phyloP scores from a whole-genome alignment of 257 asterid species.

The Solanum sparsipilum region DNA sequence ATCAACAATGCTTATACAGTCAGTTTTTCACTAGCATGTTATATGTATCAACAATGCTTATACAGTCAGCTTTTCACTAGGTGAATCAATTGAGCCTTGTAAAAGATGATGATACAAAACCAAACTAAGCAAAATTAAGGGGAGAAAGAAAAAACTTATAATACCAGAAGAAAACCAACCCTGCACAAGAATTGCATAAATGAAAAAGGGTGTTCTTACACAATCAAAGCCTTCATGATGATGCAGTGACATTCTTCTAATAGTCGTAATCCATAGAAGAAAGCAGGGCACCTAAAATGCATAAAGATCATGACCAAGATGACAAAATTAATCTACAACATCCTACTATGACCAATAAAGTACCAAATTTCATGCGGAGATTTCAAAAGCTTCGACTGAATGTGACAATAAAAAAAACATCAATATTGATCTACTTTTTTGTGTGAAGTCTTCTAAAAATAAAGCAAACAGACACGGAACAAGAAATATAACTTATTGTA shows the following conservation, averaged over 20 bases:
- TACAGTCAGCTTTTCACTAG: neutral
- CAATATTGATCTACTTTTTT: neutral
- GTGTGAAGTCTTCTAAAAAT: neutral
- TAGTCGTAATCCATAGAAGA: constrained; percentile 53
- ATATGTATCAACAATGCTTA: neutral
- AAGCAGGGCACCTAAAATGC: constrained; percentile 59
- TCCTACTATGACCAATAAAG: neutral
- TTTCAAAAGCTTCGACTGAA: neutral
- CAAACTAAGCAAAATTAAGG: neutral
- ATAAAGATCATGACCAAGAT: constrained; percentile 3
- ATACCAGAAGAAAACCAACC: neutral
- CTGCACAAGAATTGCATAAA: neutral
- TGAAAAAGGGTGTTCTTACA: constrained; percentile 37
- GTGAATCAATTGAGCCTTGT: neutral
- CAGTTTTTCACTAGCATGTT: neutral
- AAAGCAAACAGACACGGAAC: neutral
- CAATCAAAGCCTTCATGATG: constrained; percentile 90
- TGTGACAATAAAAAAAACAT: neutral
- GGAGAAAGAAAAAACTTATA: neutral
- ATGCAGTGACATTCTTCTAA: constrained; percentile 77
- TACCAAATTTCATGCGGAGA: neutral
- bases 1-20: neutral
- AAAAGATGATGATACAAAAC: neutral
- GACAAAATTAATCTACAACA: neutral
- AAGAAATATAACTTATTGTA: neutral